Evolutionary conservation across 2,329 filamentous ascomycete species (phyloP).

Genomic region (Cladophialophora carrionii): DNA sequence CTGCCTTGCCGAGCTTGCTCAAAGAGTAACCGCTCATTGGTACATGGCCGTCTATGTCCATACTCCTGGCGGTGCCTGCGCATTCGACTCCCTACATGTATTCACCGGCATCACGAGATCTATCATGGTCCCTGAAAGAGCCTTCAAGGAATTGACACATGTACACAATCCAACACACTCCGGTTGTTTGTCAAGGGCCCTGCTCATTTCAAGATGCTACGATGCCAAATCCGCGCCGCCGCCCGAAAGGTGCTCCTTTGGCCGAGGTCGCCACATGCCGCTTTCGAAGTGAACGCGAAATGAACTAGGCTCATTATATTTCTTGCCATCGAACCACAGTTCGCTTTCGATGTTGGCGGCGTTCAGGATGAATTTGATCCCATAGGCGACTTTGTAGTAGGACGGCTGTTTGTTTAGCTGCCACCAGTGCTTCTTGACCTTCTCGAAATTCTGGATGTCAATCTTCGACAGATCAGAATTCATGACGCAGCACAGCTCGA

Average conservation of each 20-base stretch:
- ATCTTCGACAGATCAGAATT: constrained; percentile 7
- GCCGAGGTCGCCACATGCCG: constrained; percentile 13
- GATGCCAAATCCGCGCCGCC: background rate
- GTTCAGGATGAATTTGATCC: constrained; percentile 11
- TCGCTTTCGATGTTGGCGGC: constrained; percentile 15
- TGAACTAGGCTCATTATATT: constrained; percentile 7
- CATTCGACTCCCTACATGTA: background rate
- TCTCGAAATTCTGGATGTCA: constrained; percentile 5
- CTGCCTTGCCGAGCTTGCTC: background rate
- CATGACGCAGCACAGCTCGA: constrained; percentile 12
- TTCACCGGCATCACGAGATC: background rate
- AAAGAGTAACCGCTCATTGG: background rate
- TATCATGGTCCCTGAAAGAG: background rate
- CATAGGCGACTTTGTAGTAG: constrained; percentile 13
- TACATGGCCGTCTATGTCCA: background rate
- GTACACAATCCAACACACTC: background rate
- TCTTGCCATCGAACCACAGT: constrained; percentile 7
- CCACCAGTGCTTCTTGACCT: constrained; percentile 18
- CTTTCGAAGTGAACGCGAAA: constrained; percentile 13
- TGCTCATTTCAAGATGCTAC: background rate
- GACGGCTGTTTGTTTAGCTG: constrained; percentile 4
- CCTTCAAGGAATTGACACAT: background rate
- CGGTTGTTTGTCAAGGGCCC: background rate
- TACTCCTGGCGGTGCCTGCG: background rate
- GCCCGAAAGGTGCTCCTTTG: constrained; percentile 5